Evolutionary conservation across 2,329 filamentous ascomycete genomes (phyloP), one percentile per base, ranked within the genome.

Genomic region (Bipolaris zeicola): DNA sequence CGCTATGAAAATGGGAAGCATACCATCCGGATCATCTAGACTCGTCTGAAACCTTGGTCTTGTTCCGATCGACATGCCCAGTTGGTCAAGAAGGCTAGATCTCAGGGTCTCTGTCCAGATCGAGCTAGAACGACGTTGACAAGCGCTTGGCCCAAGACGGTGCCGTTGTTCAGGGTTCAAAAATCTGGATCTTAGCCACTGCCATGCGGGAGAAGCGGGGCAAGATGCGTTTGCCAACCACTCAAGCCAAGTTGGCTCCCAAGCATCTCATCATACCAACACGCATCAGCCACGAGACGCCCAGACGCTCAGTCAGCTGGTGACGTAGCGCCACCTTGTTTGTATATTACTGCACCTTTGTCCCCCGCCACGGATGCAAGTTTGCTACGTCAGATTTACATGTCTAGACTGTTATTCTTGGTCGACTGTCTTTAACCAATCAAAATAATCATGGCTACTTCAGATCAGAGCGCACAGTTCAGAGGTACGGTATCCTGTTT

Each of bases 221-320:
- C 34, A 22, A 14, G 39, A 34, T 20, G 34, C 55, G 14, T 38
- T 18, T 38, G 13, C 24, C 18, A 24, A 43, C 38, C 49, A 43
- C 22, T 34, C 16, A 26, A 31, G 48, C 26, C 26, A 44, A 43
- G 46, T 37, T 31, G 31, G 42, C 26, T 43, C 43, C 55, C 50
- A 57, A 57, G 53, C 52, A 57, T 34, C 51, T 47, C 54, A 57
- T 54, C 57, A 57, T 56, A 47, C 52, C 34, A 46, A 51, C 57
- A 41, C 50, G 57, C 50, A 51, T 57, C 47, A 57, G 57, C 57
- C 46, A 51, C 24, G 28, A 37, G 22, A 39, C 33, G 39, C 49
- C 39, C 20, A 42, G 31, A 31, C 28, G 56, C 45, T 22, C 50
- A n/a, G 53, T 60, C 41, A 60, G 56, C 59, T 26, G 28, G 52